Base-by-base conservation (phyloP, 208 protist species). In the Acanthamoeba castellanii region DNA sequence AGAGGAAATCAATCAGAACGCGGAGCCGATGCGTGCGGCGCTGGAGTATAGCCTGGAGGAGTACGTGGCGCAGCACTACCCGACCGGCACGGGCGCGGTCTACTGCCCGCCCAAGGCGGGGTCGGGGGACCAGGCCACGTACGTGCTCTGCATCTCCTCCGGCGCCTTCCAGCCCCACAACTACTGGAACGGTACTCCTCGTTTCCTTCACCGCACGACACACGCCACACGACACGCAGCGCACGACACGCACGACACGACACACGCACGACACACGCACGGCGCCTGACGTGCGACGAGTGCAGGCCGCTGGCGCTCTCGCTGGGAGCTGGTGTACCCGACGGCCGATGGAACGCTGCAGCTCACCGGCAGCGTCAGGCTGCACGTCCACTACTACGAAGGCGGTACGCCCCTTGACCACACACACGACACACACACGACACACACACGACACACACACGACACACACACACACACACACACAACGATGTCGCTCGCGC, bases 321-420 rank as follows among this genome's bases (percentile, higher is more conserved):
- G 96, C 61, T 90, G 81, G 30, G 95, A 94, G 22, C 96, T 96
- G 96, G 95, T 85, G 5, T 90, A 87, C 47, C 94, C 76, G 8
- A 61, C 50, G 22, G 32, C 78, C 59, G 37, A 64, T 50, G 95
- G 95, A 25, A 61, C 87, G 8, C 93, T 94, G 4, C 72, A 94
- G 14, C 34, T 96, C 6, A 95, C 68, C 20, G 97, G 96, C 42
- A 89, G 84, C 30, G 32, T 97, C 32, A 78, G 95, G 47, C 78
- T 97, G 61, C 95, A 96, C 50, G 97, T 98, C 37, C 97, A 98
- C 94, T 98, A 97, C 94, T 98, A 97, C 90, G 97, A 98, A 93
- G 97, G 97, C 90, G 97, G 97, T 91, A 98, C 97, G 61, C 97
- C 98, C 34, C 7, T 30, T 45, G 8, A 6, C 8, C 34, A 11